phyloP scores from a whole-genome alignment of 2,329 filamentous ascomycete genomes.

The Cytospora piceae region DNA sequence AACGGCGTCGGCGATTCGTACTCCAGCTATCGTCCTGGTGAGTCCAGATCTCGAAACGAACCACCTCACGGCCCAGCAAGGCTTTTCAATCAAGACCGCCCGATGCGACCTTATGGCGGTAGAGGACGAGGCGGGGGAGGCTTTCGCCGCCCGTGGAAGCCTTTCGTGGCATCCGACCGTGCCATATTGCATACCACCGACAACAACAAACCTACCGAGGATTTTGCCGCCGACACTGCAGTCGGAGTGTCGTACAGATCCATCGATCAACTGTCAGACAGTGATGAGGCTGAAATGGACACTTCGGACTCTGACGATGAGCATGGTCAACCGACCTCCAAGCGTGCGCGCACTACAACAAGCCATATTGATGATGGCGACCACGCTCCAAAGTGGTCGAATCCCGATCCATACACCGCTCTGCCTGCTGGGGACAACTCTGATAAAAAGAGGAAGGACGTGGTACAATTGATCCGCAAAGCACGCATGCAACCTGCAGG shows the following conservation, averaged over 20 bases:
- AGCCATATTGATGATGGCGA: slow-evolving; percentile 44
- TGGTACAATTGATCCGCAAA: slow-evolving; percentile 90
- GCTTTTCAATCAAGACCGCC: slow-evolving; percentile 6
- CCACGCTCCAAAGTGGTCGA: slow-evolving; percentile 81
- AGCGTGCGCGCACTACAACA: slow-evolving; percentile 43
- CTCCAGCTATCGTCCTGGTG: slow-evolving; percentile 41
- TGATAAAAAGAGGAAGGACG: slow-evolving; percentile 76
- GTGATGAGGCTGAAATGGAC: slow-evolving; percentile 67
- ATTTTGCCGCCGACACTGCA: slow-evolving; percentile 48
- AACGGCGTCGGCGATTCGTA: slow-evolving; percentile 48
- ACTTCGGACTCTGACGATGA: slow-evolving; percentile 56
- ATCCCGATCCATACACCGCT: slow-evolving; percentile 90
- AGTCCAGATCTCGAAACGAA: slow-evolving; percentile 24
- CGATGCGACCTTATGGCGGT: background rate
- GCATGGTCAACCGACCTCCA: slow-evolving; percentile 44
- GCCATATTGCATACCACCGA: slow-evolving; percentile 52
- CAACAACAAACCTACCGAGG: slow-evolving; percentile 48
- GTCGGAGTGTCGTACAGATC: slow-evolving; percentile 56
- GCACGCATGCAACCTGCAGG: slow-evolving; percentile 67
- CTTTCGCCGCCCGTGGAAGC: slow-evolving; percentile 26
- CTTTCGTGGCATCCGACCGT: slow-evolving; percentile 51
- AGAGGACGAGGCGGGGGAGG: slow-evolving; percentile 20
- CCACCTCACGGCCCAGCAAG: slow-evolving; percentile 25
- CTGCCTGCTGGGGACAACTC: slow-evolving; percentile 74
- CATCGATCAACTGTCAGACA: slow-evolving; percentile 63